Percentiles rank a stretch among this genome's conserved stretches.
These are phyloP conservation scores for Lathyrus tuberosus DNA, from an alignment of 306 rosid species.

Conservation along the genomic window DNA sequence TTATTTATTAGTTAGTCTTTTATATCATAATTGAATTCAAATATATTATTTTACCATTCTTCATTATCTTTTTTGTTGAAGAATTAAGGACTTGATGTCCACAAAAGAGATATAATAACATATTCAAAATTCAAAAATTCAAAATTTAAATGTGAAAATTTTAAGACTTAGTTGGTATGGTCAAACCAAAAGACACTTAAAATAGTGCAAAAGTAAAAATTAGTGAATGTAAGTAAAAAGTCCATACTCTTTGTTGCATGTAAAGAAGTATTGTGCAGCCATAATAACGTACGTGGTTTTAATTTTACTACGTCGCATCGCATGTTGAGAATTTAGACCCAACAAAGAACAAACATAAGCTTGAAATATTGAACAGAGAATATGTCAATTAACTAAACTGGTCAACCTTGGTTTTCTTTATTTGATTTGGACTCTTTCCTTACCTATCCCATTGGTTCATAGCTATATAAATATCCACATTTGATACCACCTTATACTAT, in stretches of 20 bases:
- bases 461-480: slow-evolving; percentile 13
- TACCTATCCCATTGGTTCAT: neutral
- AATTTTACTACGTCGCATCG: slow-evolving; percentile 29
- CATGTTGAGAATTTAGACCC: slow-evolving; percentile 9
- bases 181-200: slow-evolving; percentile 16
- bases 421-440: slow-evolving; percentile 44
- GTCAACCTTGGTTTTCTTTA: slow-evolving; percentile 36
- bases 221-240: neutral
- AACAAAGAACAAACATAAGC: neutral
- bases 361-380: slow-evolving; percentile 42
- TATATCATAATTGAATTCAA: too few species aligned
- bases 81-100: neutral
- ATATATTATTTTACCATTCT: too few species aligned
- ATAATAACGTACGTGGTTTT: neutral
- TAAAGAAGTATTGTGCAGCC: neutral
- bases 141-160: neutral
- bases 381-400: slow-evolving; percentile 30
- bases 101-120: neutral
- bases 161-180: neutral
- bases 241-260: slow-evolving; percentile 2
- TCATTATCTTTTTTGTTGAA: too few species aligned
- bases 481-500: neutral
- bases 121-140: slow-evolving; percentile 17
- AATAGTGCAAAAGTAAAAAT: neutral
- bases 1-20: too few species aligned